A percentile compares a stretch with the other conserved stretches of the same genome.
These are phyloP conservation scores for Sporobolomyces roseus DNA, from an alignment of 768 basidiomycete genomes.

Conservation along the genomic window DNA sequence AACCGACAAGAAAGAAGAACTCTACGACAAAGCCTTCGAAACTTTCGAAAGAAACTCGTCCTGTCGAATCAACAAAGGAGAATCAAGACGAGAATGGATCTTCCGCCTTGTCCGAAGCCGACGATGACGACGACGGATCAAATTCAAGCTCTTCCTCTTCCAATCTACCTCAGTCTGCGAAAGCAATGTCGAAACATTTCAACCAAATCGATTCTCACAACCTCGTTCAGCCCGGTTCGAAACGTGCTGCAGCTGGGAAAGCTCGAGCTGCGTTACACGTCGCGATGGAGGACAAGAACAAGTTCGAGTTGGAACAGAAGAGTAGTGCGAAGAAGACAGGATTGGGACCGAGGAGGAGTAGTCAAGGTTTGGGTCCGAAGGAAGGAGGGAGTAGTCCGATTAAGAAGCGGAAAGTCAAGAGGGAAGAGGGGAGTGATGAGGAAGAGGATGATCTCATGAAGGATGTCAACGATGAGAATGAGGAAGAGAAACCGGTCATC, in stretches of 20 bases:
- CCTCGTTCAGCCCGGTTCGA: conserved; percentile 11
- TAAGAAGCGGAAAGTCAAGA: conserved; percentile 18
- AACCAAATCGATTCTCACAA: conserved; percentile 25
- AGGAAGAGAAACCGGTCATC: conserved; percentile 2
- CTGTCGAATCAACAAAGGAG: neutral
- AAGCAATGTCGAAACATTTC: conserved; percentile 18
- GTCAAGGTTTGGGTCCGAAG: neutral
- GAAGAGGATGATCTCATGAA: conserved; percentile 34
- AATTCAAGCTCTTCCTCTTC: conserved; percentile 59
- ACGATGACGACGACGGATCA: conserved; percentile 53
- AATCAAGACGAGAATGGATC: conserved; percentile 17
- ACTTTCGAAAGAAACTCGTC: neutral
- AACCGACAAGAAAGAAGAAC: neutral
- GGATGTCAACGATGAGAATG: conserved; percentile 26
- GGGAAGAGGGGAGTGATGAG: neutral
- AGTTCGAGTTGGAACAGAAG: conserved; percentile 65
- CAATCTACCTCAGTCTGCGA: conserved; percentile 43
- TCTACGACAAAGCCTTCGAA: too few species aligned
- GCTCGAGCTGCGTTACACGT: conserved; percentile 12
- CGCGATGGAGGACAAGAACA: conserved; percentile 44
- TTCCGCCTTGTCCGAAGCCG: conserved; percentile 42
- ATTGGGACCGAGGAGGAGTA: neutral
- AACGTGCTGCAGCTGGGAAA: conserved; percentile 25
- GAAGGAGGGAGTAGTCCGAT: conserved; percentile 7
- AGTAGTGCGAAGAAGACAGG: conserved; percentile 29